Evolutionary conservation across 805 yeast genomes (phyloP).

Genomic region (Saccharomycopsis lassenensis): DNA sequence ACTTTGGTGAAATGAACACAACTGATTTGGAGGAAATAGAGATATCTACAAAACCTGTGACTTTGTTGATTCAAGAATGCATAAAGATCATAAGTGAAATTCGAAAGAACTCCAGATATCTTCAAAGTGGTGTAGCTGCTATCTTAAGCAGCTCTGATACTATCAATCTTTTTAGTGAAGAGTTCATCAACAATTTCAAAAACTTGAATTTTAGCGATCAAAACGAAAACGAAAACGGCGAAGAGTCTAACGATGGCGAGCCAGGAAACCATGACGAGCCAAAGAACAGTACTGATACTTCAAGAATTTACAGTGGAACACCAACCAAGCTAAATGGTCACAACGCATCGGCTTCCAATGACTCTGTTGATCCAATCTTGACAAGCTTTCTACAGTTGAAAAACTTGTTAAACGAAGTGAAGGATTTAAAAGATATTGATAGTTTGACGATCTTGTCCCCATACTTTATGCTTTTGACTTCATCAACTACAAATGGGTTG

Average conservation of each 20-base stretch:
- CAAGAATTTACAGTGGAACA: constrained; percentile 19
- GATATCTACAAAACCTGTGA: constrained; percentile 56
- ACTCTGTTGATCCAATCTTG: constrained; percentile 47
- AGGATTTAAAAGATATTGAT: constrained; percentile 46
- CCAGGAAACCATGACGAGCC: background rate
- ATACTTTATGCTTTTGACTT: constrained; percentile 69
- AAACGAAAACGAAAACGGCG: background rate
- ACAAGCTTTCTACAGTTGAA: constrained; percentile 74
- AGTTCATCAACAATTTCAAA: constrained; percentile 27
- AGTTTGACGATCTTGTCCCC: constrained; percentile 74
- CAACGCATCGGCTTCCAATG: constrained; percentile 20
- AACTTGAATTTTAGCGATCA: constrained; percentile 19
- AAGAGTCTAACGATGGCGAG: background rate
- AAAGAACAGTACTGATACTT: constrained; percentile 1
- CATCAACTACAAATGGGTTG: constrained; percentile 76
- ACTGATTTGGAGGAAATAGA: constrained; percentile 1
- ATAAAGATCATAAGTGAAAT: constrained; percentile 77
- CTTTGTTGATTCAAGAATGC: constrained; percentile 82
- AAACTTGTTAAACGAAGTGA: constrained; percentile 49
- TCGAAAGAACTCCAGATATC: constrained; percentile 73
- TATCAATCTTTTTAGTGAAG: constrained; percentile 35
- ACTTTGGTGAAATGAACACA: too few relatives aligned
- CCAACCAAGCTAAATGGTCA: constrained; percentile 19
- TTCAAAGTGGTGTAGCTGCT: constrained; percentile 76
- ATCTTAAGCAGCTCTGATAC: constrained; percentile 59